phyloP scores from a whole-genome alignment of 768 basidiomycete species.

The Boletus barrowsii region DNA sequence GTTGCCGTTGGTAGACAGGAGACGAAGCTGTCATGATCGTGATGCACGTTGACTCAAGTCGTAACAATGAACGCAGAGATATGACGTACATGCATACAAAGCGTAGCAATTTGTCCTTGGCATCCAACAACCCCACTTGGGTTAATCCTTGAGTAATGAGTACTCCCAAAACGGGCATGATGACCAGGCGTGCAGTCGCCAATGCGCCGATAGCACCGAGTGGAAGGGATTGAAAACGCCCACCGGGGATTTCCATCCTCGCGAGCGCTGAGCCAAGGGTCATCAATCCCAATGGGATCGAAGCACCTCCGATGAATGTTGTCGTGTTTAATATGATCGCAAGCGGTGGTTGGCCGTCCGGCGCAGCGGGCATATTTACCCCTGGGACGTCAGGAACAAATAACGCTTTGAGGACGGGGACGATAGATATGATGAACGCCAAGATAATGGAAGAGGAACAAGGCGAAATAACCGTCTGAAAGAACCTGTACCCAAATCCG shows the following conservation, averaged over 20 bases:
- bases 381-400: slow-evolving; percentile 47
- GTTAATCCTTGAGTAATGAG: slow-evolving; percentile 41
- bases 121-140: slow-evolving; percentile 43
- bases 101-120: slow-evolving; percentile 57
- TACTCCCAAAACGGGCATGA: slow-evolving; percentile 62
- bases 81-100: slow-evolving; percentile 65
- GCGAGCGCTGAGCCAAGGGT: slow-evolving; percentile 64
- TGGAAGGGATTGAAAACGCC: slow-evolving; percentile 31
- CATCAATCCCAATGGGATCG: slow-evolving; percentile 60
- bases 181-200: slow-evolving; percentile 51
- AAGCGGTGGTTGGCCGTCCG: slow-evolving; percentile 69
- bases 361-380: slow-evolving; percentile 46
- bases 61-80: not conserved
- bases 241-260: slow-evolving; percentile 47
- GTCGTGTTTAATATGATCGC: slow-evolving; percentile 56
- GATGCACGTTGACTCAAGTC: not conserved
- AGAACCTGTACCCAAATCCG: slow-evolving; percentile 16
- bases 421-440: slow-evolving; percentile 53
- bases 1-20: slow-evolving; percentile 62
- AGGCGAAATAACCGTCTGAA: slow-evolving; percentile 37
- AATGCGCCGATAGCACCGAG: slow-evolving; percentile 52
- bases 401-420: slow-evolving; percentile 56
- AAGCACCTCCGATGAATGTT: slow-evolving; percentile 57
- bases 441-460: slow-evolving; percentile 23
- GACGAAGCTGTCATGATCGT: slow-evolving; percentile 42